Evolutionary conservation across 2,329 filamentous ascomycete species (phyloP).

Genomic region (Dothiorella sarmentorum): DNA sequence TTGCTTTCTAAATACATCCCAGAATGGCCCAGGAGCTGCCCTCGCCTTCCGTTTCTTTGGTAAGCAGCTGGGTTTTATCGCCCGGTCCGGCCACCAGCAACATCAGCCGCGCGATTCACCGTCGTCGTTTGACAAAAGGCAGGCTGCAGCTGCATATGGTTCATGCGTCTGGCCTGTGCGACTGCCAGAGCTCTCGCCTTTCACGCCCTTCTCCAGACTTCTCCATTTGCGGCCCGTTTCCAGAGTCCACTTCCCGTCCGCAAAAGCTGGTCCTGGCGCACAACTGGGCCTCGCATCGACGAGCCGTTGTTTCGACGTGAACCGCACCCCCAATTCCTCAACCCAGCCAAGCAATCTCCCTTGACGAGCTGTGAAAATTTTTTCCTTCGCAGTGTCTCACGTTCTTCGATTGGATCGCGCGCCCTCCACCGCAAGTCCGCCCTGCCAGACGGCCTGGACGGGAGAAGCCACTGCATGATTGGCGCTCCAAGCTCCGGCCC

Average conservation of each 20-base stretch:
- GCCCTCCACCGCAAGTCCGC: not conserved
- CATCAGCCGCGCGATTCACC: not conserved
- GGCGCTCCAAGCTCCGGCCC: slow-evolving; percentile 4
- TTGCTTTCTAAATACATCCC: not conserved
- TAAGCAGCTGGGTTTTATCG: not conserved
- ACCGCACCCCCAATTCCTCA: slow-evolving; percentile 13
- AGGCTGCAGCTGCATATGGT: not conserved
- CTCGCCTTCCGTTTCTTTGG: not conserved
- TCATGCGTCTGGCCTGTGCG: slow-evolving; percentile 10
- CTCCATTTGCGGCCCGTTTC: not conserved
- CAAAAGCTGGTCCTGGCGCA: not conserved
- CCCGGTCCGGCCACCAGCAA: not conserved
- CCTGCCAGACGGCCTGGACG: slow-evolving; percentile 2
- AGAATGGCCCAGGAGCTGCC: not conserved
- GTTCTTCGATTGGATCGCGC: not conserved
- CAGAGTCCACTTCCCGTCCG: not conserved
- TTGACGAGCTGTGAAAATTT: slow-evolving; percentile 12
- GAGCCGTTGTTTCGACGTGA: not conserved
- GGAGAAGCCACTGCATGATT: not conserved
- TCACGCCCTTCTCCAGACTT: not conserved
- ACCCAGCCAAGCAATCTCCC: slow-evolving; percentile 10
- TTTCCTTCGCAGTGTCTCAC: slow-evolving; percentile 3
- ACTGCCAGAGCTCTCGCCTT: not conserved
- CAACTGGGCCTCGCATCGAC: not conserved
- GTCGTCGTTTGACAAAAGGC: not conserved